These are phyloP conservation scores for Paspalum vaginatum DNA, from an alignment of 176 grass and related monocot species.

Conservation along the genomic window DNA sequence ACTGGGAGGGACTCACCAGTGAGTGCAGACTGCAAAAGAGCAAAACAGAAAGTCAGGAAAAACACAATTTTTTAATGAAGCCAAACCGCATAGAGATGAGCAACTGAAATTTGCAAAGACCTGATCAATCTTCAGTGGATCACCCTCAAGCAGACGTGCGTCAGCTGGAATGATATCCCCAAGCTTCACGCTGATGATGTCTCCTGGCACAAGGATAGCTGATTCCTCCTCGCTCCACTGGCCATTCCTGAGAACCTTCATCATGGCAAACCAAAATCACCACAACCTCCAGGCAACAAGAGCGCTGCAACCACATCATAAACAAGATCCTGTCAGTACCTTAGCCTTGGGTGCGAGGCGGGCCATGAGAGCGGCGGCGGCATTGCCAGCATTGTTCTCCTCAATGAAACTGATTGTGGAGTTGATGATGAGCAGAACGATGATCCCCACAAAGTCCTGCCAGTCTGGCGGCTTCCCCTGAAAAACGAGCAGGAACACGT, in stretches of 20 bases:
- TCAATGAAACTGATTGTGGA: slow-evolving; percentile 92
- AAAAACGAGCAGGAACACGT: background rate
- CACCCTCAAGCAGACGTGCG: slow-evolving; percentile 32
- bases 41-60: slow-evolving; percentile 32
- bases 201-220: slow-evolving; percentile 34
- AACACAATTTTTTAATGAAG: background rate
- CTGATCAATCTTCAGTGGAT: slow-evolving; percentile 44
- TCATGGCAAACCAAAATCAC: slow-evolving; percentile 26
- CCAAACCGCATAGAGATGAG: background rate
- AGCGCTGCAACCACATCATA: background rate
- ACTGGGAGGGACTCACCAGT: slow-evolving; percentile 81
- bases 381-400: slow-evolving; percentile 95
- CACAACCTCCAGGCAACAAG: background rate
- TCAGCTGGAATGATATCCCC: slow-evolving; percentile 38
- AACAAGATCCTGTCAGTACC: slow-evolving; percentile 47
- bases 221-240: slow-evolving; percentile 31
- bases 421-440: slow-evolving; percentile 85
- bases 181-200: slow-evolving; percentile 40
- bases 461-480: slow-evolving; percentile 92
- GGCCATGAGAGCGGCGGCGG: slow-evolving; percentile 82
- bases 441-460: slow-evolving; percentile 91
- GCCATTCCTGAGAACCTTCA: slow-evolving; percentile 82
- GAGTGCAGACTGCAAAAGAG: slow-evolving; percentile 61
- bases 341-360: slow-evolving; percentile 86
- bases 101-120: slow-evolving; percentile 15